Base-by-base conservation (phyloP, 2,329 filamentous ascomycete species). In the Colletotrichum lentis region DNA sequence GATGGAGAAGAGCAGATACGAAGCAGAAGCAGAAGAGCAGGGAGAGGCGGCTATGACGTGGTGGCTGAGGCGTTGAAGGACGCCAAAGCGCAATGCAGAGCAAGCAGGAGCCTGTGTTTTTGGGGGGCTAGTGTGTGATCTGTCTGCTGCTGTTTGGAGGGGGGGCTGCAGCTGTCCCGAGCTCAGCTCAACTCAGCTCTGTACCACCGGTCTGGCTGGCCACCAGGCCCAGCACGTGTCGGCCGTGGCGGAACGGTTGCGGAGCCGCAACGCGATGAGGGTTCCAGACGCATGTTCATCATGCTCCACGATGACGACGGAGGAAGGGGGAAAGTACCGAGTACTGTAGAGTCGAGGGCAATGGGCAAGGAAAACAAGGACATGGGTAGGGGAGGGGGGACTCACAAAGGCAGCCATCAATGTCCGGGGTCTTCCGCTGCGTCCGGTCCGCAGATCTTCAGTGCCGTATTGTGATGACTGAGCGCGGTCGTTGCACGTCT, bases 391-490 rank as follows among this genome's bases (percentile, higher is more conserved):
- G n/a, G 47, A 12, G 35, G 52, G 43, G 31, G 18, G 16, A 39
- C 72, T 73, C 62, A 73, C 72, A 70, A 73, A 73, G 69, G 72
- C 72, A 73, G 72, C 72, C 72, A 73, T 73, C 60, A 72, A 73
- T 68, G 62, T 60, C 65, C 50, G 37, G 50, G 50, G 16, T 68
- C 62, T 62, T 65, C 55, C 55, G 39, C 62, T 52, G 47, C 55
- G 31, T 64, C 54, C 55, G 65, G 31, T 64, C 54, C 55, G 65
- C 61, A 59, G 55, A 67, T 54, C 31, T 53, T 54, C 31, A 41
- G 54, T 31, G 47, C 47, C 31, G 60, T 37, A 39, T 47, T 46
- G 43, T 46, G 44, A 54, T 46, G 43, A 37, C 55, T 46, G 54
- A 57, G 18, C 20, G 39, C 4, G 11, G 11, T 46, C 18, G 27